These are phyloP conservation scores for Zygoascus sp. DNA, from an alignment of 1,139 yeast genomes.

Conservation along the genomic window DNA sequence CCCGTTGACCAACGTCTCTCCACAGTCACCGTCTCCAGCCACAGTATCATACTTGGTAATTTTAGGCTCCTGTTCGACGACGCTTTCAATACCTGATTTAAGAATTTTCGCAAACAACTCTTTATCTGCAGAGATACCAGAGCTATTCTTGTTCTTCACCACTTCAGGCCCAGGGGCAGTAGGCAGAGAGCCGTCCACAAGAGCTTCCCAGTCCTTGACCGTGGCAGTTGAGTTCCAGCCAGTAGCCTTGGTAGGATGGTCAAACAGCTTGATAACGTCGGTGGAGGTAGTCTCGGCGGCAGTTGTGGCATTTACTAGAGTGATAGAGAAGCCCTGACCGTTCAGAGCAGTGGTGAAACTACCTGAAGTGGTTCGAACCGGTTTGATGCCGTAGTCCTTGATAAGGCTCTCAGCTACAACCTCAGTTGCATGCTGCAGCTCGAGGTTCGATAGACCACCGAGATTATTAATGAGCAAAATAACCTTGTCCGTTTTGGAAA, in stretches of 20 bases:
- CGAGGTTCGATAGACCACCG: conserved; percentile 82
- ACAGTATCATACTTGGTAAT: conserved; percentile 81
- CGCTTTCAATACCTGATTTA: conserved; percentile 47
- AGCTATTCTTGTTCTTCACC: conserved; percentile 20
- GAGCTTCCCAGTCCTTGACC: conserved; percentile 37
- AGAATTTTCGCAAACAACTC: conserved; percentile 40
- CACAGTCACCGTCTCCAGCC: conserved; percentile 98
- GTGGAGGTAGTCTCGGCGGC: conserved; percentile 35
- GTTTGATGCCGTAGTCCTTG: conserved; percentile 50
- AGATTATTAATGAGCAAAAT: conserved; percentile 68
- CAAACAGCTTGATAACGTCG: conserved; percentile 46
- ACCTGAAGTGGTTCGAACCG: conserved; percentile 64
- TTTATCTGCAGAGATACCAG: conserved; percentile 44
- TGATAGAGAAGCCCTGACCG: conserved; percentile 86
- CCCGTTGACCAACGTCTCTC: conserved; percentile 81
- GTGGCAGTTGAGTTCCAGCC: conserved; percentile 59
- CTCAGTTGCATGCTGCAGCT: conserved; percentile 60
- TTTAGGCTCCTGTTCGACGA: conserved; percentile 61
- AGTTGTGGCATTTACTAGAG: conserved; percentile 62
- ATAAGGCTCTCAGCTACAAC: conserved; percentile 43
- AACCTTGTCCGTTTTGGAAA: conserved; percentile 56
- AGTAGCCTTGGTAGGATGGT: conserved; percentile 69
- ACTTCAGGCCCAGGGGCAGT: conserved; percentile 29
- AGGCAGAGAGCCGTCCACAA: conserved; percentile 40
- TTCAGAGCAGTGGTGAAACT: conserved; percentile 80